Base-by-base conservation (phyloP, 176 grass and related monocot species). In the Oryza meridionalis region DNA sequence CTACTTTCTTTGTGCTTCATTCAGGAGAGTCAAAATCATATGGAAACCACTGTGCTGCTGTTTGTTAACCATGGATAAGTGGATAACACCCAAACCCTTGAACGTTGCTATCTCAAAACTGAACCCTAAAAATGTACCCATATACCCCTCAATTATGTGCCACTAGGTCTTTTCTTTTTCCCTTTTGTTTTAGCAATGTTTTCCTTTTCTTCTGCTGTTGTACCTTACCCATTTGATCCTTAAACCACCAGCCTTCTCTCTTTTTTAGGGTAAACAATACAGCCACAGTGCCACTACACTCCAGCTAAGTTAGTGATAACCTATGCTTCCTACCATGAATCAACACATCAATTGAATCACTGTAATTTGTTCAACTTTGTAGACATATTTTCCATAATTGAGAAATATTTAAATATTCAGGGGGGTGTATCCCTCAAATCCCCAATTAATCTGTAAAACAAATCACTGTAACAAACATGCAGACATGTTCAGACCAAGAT, bases 261-360 rank as follows among this genome's bases (percentile, higher is more conserved):
- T 49, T 8, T 22, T 32, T 55, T 49, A 2, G 21, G 76, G 35
- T 14, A 65, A 75, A 68, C 21, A n/a, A 29, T 66, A 2, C 35
- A n/a, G n/a, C n/a, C n/a, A n/a, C n/a, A n/a, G n/a, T 43, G 55
- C 55, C 24, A 11, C 33, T 68, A 25, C 44, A 44, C 70, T 90
- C 69, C 65, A 67, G 35, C 27, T 19, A 59, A 85, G 38, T 0
- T 51, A 51, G 4, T 15, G 49, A 35, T 33, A 3, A 78, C 27
- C 65, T 40, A 25, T 24, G 10, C 12, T 64, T 46, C 1, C 32
- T 73, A 11, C 49, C 55, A 72, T 45, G n/a, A 62, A 24, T 22
- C 38, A 16, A 35, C 42, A n/a, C 43, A 14, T 32, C 21, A 49
- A n/a, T 31, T 26, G 46, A 31, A 44, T 6, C 25, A 17, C 11